Conservation (phyloP, 768 basidiomycete species). For the Pleurotus djamor region DNA sequence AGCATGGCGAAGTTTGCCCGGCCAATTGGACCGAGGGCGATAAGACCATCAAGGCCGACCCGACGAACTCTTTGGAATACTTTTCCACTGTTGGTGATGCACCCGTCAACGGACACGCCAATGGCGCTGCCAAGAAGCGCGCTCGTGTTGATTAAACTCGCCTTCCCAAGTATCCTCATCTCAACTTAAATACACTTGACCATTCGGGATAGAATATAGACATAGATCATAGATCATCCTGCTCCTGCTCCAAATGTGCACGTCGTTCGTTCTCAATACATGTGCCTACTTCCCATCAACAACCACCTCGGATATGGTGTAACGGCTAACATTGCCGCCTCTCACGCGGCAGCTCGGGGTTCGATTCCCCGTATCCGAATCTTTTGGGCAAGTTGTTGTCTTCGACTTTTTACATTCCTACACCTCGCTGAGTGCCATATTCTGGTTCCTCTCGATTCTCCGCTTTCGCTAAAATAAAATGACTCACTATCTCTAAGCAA, state of each 20-base stretch:
- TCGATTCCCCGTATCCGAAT: conserved; percentile 45
- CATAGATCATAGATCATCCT: too few species aligned
- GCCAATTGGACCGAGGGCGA: conserved; percentile 84
- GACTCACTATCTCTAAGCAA: too few species aligned
- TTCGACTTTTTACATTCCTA: neutral
- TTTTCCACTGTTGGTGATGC: conserved; percentile 38
- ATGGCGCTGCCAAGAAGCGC: conserved; percentile 47
- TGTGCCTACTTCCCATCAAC: neutral
- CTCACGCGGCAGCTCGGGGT: conserved; percentile 58
- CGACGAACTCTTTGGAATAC: conserved; percentile 71
- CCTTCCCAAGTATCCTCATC: neutral
- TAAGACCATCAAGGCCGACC: conserved; percentile 83
- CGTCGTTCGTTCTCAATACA: too few species aligned
- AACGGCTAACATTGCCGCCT: conserved; percentile 62
- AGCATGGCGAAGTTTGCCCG: conserved; percentile 92
- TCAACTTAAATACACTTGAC: too few species aligned
- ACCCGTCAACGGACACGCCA: conserved; percentile 17
- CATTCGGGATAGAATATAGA: too few species aligned
- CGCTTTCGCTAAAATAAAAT: too few species aligned
- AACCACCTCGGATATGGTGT: conserved; percentile 43
- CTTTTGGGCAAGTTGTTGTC: neutral
- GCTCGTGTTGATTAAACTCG: conserved; percentile 44
- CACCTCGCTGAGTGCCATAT: too few species aligned
- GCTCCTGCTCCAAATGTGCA: neutral
- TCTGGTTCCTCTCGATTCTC: too few species aligned